A percentile compares a stretch with the other conserved stretches of the same genome.
Evolutionary conservation across 2,329 filamentous ascomycete genomes (phyloP).

Genomic region (Penicillium glabrum): DNA sequence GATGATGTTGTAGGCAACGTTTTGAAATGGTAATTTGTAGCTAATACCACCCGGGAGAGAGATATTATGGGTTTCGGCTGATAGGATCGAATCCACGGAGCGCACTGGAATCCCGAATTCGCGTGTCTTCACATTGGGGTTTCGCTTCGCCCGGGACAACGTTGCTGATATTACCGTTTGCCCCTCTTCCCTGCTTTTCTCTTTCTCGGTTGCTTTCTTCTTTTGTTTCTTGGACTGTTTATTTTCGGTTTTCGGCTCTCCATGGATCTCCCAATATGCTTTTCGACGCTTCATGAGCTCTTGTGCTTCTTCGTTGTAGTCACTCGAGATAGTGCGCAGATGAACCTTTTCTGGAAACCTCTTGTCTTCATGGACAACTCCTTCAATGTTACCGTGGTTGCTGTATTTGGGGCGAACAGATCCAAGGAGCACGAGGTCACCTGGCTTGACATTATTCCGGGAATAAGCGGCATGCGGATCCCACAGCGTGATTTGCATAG

Average conservation of each 20-base stretch:
- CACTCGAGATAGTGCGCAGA: slow-evolving; percentile 54
- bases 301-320: slow-evolving; percentile 50
- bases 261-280: slow-evolving; percentile 60
- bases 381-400: slow-evolving; percentile 64
- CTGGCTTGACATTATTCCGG: slow-evolving; percentile 55
- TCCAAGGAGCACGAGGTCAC: slow-evolving; percentile 63
- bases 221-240: slow-evolving; percentile 36
- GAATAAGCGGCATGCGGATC: slow-evolving; percentile 65
- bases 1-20: slow-evolving; percentile 66
- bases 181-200: slow-evolving; percentile 33
- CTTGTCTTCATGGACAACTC: slow-evolving; percentile 65
- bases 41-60: slow-evolving; percentile 46
- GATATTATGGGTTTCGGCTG: slow-evolving; percentile 47
- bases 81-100: slow-evolving; percentile 51
- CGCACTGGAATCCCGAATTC: slow-evolving; percentile 35
- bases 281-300: slow-evolving; percentile 63
- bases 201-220: slow-evolving; percentile 24
- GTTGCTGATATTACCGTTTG: slow-evolving; percentile 22
- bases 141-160: slow-evolving; percentile 33
- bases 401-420: slow-evolving; percentile 72
- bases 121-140: slow-evolving; percentile 42
- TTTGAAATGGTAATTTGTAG: slow-evolving; percentile 67
- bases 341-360: slow-evolving; percentile 54
- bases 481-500: slow-evolving; percentile 70
- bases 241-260: slow-evolving; percentile 42